Evolutionary conservation across 2,329 filamentous ascomycete genomes (phyloP), one percentile per base, ranked within the genome.

Genomic region (Colletotrichum graminicola): DNA sequence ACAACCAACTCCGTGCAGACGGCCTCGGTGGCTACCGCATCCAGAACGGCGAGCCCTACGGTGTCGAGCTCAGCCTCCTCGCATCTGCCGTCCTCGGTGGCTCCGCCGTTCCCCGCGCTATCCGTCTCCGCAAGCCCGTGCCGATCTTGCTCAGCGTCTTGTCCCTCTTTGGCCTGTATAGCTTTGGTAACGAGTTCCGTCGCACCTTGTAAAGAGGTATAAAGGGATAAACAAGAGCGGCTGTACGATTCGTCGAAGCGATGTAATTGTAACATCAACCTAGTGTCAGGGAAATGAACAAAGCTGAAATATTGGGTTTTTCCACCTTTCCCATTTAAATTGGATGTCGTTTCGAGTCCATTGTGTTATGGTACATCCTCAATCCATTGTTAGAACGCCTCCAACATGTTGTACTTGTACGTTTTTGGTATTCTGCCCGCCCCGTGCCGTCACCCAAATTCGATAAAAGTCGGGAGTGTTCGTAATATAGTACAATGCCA

Each of bases 41-140:
- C 74, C 91, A 92, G 76, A 91, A 90, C 76, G 85, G 88, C 73
- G 88, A 94, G 79, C 80, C 93, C 3, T 97, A 96, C 80, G 96
- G 95, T 73, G 84, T 97, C 75, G 96, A 98, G 82, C 85, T 97
- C 54, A 93, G 92, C n/a, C 87, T 99, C 12, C 86, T 98, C 54
- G 96, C 96, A 5, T 97, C 94, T 0, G 77, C 94, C n/a, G 84
- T 98, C 34, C 88, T 99, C 45, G 95, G 88, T 52, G 94, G 94
- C 26, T 93, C 93, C 52, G 92, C 93, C 2, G 91, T 98, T 72
- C 96, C 96, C 16, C 89, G 96, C 63, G 96, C 94, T 5, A 90
- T 99, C 78, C 93, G 91, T 80, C 88, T 91, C 52, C 86, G 88
- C 76, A 99, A 98, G 88, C 93, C 94, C 0, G 89, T 99, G 63